Evolutionary conservation across 1,139 yeast genomes (phyloP), one percentile per base, ranked within the genome.

Genomic region (Pichia sp.): DNA sequence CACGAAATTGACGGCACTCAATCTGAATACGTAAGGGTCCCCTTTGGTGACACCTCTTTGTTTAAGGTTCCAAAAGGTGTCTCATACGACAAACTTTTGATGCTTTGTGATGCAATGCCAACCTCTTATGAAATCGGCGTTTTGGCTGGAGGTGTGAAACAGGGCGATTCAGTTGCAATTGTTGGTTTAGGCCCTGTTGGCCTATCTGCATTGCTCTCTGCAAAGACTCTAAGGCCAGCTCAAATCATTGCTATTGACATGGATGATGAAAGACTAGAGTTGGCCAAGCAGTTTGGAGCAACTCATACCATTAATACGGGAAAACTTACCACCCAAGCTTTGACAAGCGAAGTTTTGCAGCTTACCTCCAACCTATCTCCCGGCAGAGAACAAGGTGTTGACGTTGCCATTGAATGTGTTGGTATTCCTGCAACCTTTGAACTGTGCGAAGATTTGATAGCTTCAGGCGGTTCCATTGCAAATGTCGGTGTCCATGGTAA

Each of bases 161-260:
- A 70, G 53, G 76, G 75, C 54, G 79, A 76, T 57, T 59, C 70
- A 16, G 77, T 77, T 26, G 81, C 79, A 5, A 70, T 77, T 62
- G 77, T 77, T 49, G 81, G 81, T 45, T 65, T 74, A n/a, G 81
- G 81, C 3, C 78, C 80, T 5, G 75, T 77, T 47, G 81, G 81
- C 47, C 64, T 75, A 51, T 70, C 77, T 10, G 76, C 76, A 1
- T 61, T 76, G 56, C 61, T 75, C 49, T 69, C 76, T 6, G 69
- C 77, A 2, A 70, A 72, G 55, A 64, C 72, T 13, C 66, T 64
- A 59, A 63, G 71, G 13, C 79, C 79, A 30, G 56, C 69, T 1
- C 62, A 68, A 53, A 64, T 74, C 30, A 75, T 76, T 50, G 70
- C 75, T 54, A 73, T 76, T 57, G 80, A 76, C 61, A 67, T 68